These are phyloP conservation scores for Ceratocystis destructans DNA, from an alignment of 2,329 filamentous ascomycete genomes.

Conservation along the genomic window DNA sequence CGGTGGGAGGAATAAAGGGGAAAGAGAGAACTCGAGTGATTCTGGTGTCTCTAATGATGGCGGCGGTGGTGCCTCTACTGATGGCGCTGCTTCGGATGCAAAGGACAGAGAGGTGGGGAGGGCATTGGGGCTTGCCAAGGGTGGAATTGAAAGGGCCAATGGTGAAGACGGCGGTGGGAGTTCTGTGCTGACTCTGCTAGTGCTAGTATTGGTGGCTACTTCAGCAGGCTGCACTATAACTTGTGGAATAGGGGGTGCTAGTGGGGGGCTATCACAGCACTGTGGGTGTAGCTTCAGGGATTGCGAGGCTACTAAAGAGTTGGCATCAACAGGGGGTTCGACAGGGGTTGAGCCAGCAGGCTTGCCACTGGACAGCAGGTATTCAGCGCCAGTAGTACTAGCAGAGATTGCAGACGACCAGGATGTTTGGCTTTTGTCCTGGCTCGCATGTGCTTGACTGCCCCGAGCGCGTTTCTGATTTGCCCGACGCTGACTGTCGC, in stretches of 20 bases:
- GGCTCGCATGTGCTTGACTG: background rate
- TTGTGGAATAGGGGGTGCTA: background rate
- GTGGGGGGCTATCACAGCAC: background rate
- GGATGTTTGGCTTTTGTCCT: background rate
- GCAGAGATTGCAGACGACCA: slow-evolving; percentile 1
- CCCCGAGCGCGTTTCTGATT: background rate
- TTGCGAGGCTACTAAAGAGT: background rate
- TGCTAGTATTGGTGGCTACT: background rate
- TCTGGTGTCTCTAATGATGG: slow-evolving; percentile 17
- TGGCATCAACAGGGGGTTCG: background rate
- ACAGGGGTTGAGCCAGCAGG: background rate
- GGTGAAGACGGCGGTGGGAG: background rate
- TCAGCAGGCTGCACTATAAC: slow-evolving; percentile 4
- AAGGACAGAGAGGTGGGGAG: background rate
- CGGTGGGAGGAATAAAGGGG: slow-evolving; percentile 25
- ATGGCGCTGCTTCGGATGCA: background rate
- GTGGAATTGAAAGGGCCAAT: background rate
- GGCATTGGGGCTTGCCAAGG: background rate
- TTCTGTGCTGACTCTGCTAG: background rate
- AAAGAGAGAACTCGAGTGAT: slow-evolving; percentile 18
- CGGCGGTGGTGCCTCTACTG: slow-evolving; percentile 19
- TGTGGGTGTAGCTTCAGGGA: background rate
- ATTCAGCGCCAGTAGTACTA: background rate
- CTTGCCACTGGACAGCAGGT: background rate
- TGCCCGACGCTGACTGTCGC: background rate